A percentile compares a stretch with the other conserved stretches of the same genome.
phyloP scores from a whole-genome alignment of 2,329 filamentous ascomycete genomes.

The Calonectria honghensis region DNA sequence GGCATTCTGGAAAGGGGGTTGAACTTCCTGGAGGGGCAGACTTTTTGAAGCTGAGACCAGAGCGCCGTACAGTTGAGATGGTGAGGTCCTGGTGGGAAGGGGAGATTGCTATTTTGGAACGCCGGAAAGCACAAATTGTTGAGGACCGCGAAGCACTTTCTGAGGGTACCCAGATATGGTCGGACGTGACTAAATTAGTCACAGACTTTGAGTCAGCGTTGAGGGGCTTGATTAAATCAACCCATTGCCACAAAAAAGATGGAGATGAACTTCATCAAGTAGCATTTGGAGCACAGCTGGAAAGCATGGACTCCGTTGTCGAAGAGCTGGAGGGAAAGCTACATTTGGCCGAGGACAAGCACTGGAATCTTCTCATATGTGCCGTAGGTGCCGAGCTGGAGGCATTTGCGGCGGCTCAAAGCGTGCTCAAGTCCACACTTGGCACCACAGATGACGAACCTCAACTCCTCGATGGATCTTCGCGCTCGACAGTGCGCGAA shows the following conservation, averaged over 20 bases:
- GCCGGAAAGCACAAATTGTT: slow-evolving; percentile 73
- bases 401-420: slow-evolving; percentile 77
- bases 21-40: slow-evolving; percentile 66
- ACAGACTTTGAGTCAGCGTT: slow-evolving; percentile 79
- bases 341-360: slow-evolving; percentile 73
- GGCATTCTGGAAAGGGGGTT: slow-evolving; percentile 41
- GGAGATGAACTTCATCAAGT: slow-evolving; percentile 59
- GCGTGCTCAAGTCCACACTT: slow-evolving; percentile 66
- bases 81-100: slow-evolving; percentile 82
- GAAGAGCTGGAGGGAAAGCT: slow-evolving; percentile 72
- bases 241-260: slow-evolving; percentile 54
- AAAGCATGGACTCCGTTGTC: slow-evolving; percentile 75
- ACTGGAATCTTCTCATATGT: slow-evolving; percentile 85
- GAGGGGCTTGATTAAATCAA: slow-evolving; percentile 70
- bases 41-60: slow-evolving; percentile 77
- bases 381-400: slow-evolving; percentile 85
- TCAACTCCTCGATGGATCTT: slow-evolving; percentile 32
- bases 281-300: slow-evolving; percentile 68
- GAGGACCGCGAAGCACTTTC: slow-evolving; percentile 79
- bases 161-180: slow-evolving; percentile 81
- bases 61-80: slow-evolving; percentile 81
- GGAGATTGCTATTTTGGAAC: slow-evolving; percentile 74
- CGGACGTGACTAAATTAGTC: slow-evolving; percentile 75
- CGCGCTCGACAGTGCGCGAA: slow-evolving; percentile 22
- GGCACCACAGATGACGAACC: slow-evolving; percentile 38